Base-by-base conservation (phyloP, 2,329 filamentous ascomycete genomes). In the Ceratocystis alfenasii region DNA sequence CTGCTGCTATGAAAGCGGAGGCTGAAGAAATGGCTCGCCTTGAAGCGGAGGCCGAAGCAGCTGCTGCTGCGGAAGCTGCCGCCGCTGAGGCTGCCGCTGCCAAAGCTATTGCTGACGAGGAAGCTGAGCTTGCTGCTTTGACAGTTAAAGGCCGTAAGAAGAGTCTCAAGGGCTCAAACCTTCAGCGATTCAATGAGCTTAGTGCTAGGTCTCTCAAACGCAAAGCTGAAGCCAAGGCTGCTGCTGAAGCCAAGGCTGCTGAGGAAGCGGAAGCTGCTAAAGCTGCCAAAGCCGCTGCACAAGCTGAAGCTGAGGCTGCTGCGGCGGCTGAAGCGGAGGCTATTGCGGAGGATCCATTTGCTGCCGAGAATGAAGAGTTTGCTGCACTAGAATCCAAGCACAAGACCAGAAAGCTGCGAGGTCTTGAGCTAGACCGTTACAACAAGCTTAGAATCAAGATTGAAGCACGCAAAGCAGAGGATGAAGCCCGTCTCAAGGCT, bases 281-380 rank as follows among this genome's bases (percentile, higher is more conserved):
- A 20, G 36, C 30, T 12, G 63, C 62, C 30, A 50, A 66, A 8
- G 61, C 62, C n/a, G 25, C 22, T 44, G 44, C 57, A n/a, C 46
- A 63, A 36, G 60, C 59, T 2, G 62, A 64, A 20, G 66, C 55
- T 25, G 55, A 67, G 12, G 57, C 66, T 22, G 53, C 60, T 12
- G 44, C 53, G 10, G 53, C 57, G 10, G 46, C 46, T 28, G 59
- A 45, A 6, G 66, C 53, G n/a, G 22, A 59, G 33, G 50, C 30
- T 25, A 6, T 12, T 25, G 55, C 53, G 5, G 50, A 59, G 22
- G 61, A 67, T 53, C 63, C 63, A 3, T 65, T 65, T 59, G 66
- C 63, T 6, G 79, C 76, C 1, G 80, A 81, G 69, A 83, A 81
- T 73, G 84, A 80, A 73, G 87, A 87, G 74, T 79, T 79, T 69